Percentiles rank a stretch among this genome's conserved stretches.
These are phyloP conservation scores for Russula lepida DNA, from an alignment of 768 basidiomycete genomes.

Conservation along the genomic window DNA sequence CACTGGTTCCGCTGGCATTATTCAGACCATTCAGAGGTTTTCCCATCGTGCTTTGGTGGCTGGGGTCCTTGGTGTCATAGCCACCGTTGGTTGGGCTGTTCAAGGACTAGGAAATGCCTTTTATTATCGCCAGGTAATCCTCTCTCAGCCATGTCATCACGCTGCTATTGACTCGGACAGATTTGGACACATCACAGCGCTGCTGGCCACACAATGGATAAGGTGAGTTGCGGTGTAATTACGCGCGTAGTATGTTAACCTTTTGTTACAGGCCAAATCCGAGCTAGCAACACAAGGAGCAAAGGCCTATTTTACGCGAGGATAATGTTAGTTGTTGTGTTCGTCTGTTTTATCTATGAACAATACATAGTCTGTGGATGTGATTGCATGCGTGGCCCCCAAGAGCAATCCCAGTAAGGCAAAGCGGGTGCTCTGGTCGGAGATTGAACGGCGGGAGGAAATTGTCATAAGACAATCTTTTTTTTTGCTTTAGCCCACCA, in stretches of 20 bases:
- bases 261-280: slow-evolving; percentile 56
- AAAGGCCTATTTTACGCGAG: slow-evolving; percentile 80
- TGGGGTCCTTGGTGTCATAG: slow-evolving; percentile 70
- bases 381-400: not conserved
- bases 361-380: not conserved
- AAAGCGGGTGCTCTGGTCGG: slow-evolving; percentile 26
- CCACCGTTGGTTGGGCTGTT: slow-evolving; percentile 80
- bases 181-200: slow-evolving; percentile 73
- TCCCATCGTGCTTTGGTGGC: slow-evolving; percentile 62
- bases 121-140: slow-evolving; percentile 67
- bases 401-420: not conserved
- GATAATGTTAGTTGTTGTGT: slow-evolving; percentile 34
- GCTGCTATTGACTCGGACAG: slow-evolving; percentile 30
- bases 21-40: slow-evolving; percentile 84
- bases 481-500: slow-evolving; percentile 53
- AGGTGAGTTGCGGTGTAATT: slow-evolving; percentile 36
- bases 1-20: slow-evolving; percentile 91
- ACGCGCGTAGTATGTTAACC: slow-evolving; percentile 5
- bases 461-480: slow-evolving; percentile 19
- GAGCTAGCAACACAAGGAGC: slow-evolving; percentile 81
- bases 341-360: slow-evolving; percentile 3
- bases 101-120: slow-evolving; percentile 78
- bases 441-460: slow-evolving; percentile 30
- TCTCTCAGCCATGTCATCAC: slow-evolving; percentile 14
- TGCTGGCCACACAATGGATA: slow-evolving; percentile 82